phyloP scores from a whole-genome alignment of 495 filamentous ascomycete genomes.

The Penicillium subrubescens region DNA sequence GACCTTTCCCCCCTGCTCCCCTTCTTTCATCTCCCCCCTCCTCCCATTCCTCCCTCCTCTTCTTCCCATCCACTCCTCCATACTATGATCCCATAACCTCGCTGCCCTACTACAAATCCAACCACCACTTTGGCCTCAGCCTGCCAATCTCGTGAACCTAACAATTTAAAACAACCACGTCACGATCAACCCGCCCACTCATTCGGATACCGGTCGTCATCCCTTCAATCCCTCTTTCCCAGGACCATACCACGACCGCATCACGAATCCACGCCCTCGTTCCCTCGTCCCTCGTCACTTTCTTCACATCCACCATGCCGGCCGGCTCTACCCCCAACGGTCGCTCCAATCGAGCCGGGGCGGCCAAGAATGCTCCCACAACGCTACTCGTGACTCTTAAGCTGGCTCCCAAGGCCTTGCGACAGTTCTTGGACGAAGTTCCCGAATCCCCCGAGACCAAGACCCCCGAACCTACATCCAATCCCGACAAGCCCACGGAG shows the following conservation, averaged over 20 bases:
- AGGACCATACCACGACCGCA: neutral
- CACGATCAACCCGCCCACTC: conserved; percentile 20
- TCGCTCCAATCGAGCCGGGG: conserved; percentile 40
- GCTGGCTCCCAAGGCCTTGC: conserved; percentile 50
- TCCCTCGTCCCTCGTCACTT: conserved; percentile 2
- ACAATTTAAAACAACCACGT: conserved; percentile 19
- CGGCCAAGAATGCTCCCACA: conserved; percentile 34
- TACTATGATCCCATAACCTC: neutral
- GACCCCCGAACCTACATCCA: conserved; percentile 27
- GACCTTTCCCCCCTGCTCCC: conserved; percentile 28
- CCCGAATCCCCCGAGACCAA: conserved; percentile 29
- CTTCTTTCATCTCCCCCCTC: conserved; percentile 26
- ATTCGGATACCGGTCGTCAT: conserved; percentile 11
- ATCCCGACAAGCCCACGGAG: conserved; percentile 47
- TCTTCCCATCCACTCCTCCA: conserved; percentile 17
- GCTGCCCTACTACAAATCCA: conserved; percentile 1
- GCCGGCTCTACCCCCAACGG: conserved; percentile 37
- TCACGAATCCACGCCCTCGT: conserved; percentile 20
- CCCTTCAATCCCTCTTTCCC: conserved; percentile 5
- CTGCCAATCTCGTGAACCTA: conserved; percentile 7
- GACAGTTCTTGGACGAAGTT: conserved; percentile 42
- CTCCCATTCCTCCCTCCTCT: conserved; percentile 16
- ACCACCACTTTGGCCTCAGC: conserved; percentile 21
- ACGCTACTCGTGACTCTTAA: conserved; percentile 57
- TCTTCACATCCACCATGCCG: conserved; percentile 32